Conservation (phyloP, 2,329 filamentous ascomycete genomes). For the Botrytis elliptica region DNA sequence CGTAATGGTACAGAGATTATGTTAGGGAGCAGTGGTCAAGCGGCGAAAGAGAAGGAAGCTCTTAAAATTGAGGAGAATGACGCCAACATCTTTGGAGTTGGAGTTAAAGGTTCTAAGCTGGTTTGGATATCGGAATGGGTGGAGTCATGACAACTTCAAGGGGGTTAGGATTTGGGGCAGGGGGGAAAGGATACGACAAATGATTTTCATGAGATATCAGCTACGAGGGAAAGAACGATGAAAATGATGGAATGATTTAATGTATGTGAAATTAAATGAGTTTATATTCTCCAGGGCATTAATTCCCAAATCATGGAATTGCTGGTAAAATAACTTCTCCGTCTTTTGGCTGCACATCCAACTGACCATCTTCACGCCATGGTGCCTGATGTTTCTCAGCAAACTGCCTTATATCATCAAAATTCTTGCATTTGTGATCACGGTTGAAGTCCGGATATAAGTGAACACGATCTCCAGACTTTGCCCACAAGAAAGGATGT, state of each 20-base stretch:
- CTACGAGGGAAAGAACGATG: neutral
- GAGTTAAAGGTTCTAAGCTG: neutral
- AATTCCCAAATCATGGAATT: constrained; percentile 30
- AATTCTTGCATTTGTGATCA: constrained; percentile 52
- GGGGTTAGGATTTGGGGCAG: neutral
- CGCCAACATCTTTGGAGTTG: neutral
- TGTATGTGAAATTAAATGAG: neutral
- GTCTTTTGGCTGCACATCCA: constrained; percentile 31
- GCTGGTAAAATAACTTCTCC: constrained; percentile 29
- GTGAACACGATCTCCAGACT: constrained; percentile 42
- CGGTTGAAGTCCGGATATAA: constrained; percentile 55
- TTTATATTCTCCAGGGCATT: neutral
- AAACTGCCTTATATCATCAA: constrained; percentile 51
- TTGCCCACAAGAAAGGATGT: constrained; percentile 54
- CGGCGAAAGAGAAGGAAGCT: neutral
- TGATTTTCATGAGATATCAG: neutral
- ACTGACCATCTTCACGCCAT: constrained; percentile 31
- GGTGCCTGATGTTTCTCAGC: constrained; percentile 48
- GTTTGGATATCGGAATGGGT: neutral
- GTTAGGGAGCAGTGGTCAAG: neutral
- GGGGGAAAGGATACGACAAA: neutral
- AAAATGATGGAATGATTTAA: neutral
- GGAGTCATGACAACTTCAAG: neutral
- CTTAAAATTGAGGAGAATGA: neutral
- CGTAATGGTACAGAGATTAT: neutral